Evolutionary conservation across 345 rosid species (phyloP), one percentile per base, ranked within the genome.

Genomic region (Kandelia obovata): DNA sequence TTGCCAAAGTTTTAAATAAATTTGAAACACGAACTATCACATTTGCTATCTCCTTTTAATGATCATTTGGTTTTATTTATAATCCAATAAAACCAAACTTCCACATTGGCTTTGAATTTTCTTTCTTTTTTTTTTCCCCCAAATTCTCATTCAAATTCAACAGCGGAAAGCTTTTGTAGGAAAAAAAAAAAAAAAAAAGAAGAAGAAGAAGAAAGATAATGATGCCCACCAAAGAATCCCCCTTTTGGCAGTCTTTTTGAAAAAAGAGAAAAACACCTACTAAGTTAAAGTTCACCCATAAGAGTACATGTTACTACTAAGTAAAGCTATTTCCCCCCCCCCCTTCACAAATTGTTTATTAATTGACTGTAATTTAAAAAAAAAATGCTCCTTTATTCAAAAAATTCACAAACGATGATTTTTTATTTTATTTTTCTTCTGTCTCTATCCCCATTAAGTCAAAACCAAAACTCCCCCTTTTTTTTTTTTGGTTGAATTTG

Each of bases 181-280:
- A 67, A 32, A 67, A 43, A 21, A 28, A n/a, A n/a, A n/a, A n/a
- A n/a, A 28, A 32, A 67, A 32, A 67, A 39, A 21, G 21, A 21
- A 21, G 21, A 21, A 21, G 21, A 21, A 21, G 21, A 21, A 25
- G 31, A 68, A 72, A 43, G 55, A 62, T 55, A 73, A 64, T 52
- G 68, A 69, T 72, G 49, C 69, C 70, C 71, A 72, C 77, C 32
- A 26, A 27, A 37, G 43, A 27, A 37, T 25, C 23, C 53, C 66
- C 65, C 53, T 61, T 64, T 69, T 37, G 47, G 53, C 71, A 58
- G 58, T 5, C 67, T 19, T 51, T 61, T 65, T 31, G 0, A 2
- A 6, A 43, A 43, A 9, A 31, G 35, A 66, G 37, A 34, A 26
- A 62, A 71, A 69, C 55, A 13, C 17, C 11, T 13, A 0, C 17